Base-by-base conservation (phyloP, 208 protist species). In the Crithidia sp. region DNA sequence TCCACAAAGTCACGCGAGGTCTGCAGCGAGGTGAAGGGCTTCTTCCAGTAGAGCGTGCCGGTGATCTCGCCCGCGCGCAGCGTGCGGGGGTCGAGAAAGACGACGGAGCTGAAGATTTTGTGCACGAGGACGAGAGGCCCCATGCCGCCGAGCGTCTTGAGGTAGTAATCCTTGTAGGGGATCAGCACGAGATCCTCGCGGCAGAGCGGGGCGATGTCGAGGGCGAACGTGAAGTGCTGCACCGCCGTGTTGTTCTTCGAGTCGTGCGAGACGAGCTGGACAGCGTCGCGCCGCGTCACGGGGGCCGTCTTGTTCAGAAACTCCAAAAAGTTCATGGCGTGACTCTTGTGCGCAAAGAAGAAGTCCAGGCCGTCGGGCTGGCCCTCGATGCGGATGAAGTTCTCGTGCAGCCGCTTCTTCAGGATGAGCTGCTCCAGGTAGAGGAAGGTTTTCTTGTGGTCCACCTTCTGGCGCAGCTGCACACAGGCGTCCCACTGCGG, bases 391-490 rank as follows among this genome's bases (percentile, higher is more conserved):
- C 98, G 97, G 52, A 96, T 96, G 69, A 95, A 96, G 70, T 99
- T 95, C 19, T 90, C 80, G 79, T 99, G 98, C 49, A 98, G 83
- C 28, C 89, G 86, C 84, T 99, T 97, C 88, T 99, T 99, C 43
- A 99, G 74, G 67, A 99, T 99, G 28, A 99, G 71, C 88, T 99
- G 99, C 91, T 99, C 99, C 13, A 99, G 82, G 74, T 92, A 99
- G 7, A 99, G 92, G 76, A 99, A 99, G 41, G 98, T 99, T 63
- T 98, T 96, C 77, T 99, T 99, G 86, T 99, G 99, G 58, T 89
- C 80, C 44, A 99, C 98, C 76, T 99, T 99, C 86, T 99, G 99
- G 45, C 99, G 93, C 8, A 99, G 76, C 91, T 99, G 99, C 56
- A 99, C 96, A 39, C 95, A 92, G 17, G 98, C 96, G 71, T 97